Conservation (phyloP, 2,329 filamentous ascomycete genomes). For the Tolypocladium sp. region DNA sequence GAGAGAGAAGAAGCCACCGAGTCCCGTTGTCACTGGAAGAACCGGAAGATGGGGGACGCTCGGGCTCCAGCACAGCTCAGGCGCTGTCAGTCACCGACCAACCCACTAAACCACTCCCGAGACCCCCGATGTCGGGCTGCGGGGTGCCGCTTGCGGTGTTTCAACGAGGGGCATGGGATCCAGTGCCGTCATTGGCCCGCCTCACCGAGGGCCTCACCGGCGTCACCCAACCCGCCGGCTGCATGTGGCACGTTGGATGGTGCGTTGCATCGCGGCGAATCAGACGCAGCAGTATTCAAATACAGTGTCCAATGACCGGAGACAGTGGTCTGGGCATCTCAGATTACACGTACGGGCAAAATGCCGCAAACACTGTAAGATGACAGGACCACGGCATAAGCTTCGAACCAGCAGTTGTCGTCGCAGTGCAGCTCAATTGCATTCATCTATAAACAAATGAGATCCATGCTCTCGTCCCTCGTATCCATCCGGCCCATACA, state of each 20-base stretch:
- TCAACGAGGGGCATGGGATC: background rate
- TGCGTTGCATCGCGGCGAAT: background rate
- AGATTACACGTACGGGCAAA: background rate
- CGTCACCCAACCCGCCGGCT: background rate
- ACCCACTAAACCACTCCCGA: background rate
- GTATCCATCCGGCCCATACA: background rate
- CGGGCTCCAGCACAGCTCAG: background rate
- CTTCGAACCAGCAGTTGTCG: background rate
- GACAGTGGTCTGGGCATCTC: background rate
- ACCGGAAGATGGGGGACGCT: background rate
- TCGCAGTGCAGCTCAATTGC: background rate
- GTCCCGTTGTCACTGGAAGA: background rate
- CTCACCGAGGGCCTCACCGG: background rate
- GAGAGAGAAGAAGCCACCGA: background rate
- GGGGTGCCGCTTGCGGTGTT: background rate
- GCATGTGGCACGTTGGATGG: too few species aligned
- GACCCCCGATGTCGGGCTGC: conserved; percentile 4
- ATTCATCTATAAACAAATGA: background rate
- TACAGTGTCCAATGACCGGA: background rate
- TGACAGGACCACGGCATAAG: background rate
- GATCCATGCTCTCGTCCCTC: background rate
- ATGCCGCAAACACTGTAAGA: background rate
- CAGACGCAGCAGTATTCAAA: background rate
- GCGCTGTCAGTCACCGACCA: background rate
- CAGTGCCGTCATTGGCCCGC: background rate